Percentiles rank a stretch among this genome's conserved stretches.
phyloP scores from a whole-genome alignment of 2,329 filamentous ascomycete species.

The Colletotrichum musae region DNA sequence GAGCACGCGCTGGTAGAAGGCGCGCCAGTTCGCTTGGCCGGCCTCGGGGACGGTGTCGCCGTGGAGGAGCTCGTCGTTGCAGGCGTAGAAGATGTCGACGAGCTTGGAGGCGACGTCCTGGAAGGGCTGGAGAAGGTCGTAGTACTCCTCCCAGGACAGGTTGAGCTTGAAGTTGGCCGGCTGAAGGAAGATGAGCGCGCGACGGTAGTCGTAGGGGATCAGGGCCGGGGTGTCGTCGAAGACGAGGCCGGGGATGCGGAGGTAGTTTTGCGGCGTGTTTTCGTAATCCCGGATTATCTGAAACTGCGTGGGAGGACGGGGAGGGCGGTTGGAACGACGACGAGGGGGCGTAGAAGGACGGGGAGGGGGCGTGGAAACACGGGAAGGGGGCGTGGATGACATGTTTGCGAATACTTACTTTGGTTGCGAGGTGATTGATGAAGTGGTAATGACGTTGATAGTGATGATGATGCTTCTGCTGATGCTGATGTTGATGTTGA shows the following conservation, averaged over 20 bases:
- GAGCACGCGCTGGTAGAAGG: slow-evolving; percentile 23
- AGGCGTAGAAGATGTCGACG: slow-evolving; percentile 24
- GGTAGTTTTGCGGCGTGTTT: slow-evolving; percentile 22
- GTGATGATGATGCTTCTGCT: too few species aligned
- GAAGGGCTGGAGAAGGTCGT: slow-evolving; percentile 24
- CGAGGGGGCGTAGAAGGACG: too few species aligned
- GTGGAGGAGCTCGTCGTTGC: slow-evolving; percentile 12
- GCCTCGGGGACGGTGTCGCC: neutral
- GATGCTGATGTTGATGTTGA: too few species aligned
- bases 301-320: neutral
- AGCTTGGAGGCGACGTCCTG: slow-evolving; percentile 25
- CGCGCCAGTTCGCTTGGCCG: neutral
- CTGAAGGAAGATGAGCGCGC: slow-evolving; percentile 23
- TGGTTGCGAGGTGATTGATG: neutral
- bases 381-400: neutral
- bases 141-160: slow-evolving; percentile 28
- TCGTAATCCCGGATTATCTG: slow-evolving; percentile 2
- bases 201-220: slow-evolving; percentile 17
- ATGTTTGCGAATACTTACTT: neutral
- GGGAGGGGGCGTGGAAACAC: neutral
- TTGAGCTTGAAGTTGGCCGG: slow-evolving; percentile 16
- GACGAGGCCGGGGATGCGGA: slow-evolving; percentile 34
- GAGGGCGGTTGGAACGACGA: neutral
- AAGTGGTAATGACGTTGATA: neutral
- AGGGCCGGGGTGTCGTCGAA: slow-evolving; percentile 22